Evolutionary conservation across 495 filamentous ascomycete species (phyloP), one percentile per base, ranked within the genome.

Genomic region (Podospora tetraspora): DNA sequence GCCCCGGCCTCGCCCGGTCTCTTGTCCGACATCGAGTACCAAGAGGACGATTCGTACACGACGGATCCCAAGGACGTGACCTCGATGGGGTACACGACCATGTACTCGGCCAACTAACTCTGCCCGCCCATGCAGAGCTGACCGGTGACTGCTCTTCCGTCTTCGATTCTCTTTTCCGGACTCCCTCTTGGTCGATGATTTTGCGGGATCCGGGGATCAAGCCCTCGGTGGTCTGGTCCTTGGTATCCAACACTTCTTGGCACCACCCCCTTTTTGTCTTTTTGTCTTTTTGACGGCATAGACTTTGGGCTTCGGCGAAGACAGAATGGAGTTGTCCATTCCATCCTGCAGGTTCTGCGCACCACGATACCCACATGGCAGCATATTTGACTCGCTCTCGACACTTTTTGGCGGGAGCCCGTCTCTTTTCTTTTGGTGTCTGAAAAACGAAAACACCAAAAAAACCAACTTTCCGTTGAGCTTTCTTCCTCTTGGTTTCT

Each of bases 51-150:
- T n/a, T 63, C 66, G n/a, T 61, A 43, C 19, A 13, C 25, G n/a
- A 19, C 27, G 8, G 60, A 67, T 21, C 23, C 57, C 13, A 72
- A 78, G 0, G 61, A 75, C 9, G 43, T 74, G 21, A 76, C 76
- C 66, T 75, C 77, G 34, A 73, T 82, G 43, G 43, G 43, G 4
- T 8, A 19, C 43, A 0, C 43, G 43, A 8, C 43, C 43, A 52
- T n/a, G 19, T 52, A 19, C 16, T 52, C 43, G 43, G 6, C 43
- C 43, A 62, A 24, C 52, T 21, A 21, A 12, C 9, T 32, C 24
- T 57, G 19, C 10, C 10, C 34, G 24, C 29, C 27, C 34, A 19
- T 10, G 19, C 22, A 22, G n/a, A 57, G 23, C 58, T 8, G 8
- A 29, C n/a, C 16, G 13, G 13, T 5, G 8, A 29, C 12, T 4